Percentiles rank a stretch among this genome's conserved stretches.
Evolutionary conservation across 768 basidiomycete genomes (phyloP).

Genomic region (Hygrophoropsis aurantiaca): DNA sequence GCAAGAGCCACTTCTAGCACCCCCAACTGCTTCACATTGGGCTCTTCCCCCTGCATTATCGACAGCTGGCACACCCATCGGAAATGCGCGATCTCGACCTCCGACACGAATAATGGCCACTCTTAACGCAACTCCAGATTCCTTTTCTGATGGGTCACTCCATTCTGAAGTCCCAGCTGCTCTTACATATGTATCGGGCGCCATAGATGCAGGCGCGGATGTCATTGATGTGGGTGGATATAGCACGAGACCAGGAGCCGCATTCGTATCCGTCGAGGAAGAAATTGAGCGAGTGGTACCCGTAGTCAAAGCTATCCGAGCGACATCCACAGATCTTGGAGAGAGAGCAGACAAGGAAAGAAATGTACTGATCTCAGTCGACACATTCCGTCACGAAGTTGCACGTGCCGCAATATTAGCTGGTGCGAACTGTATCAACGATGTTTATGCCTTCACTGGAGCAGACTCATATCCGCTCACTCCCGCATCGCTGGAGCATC

Average conservation of each 20-base stretch:
- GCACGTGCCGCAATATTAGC: slow-evolving; percentile 72
- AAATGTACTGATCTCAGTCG: slow-evolving; percentile 19
- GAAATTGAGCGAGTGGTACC: slow-evolving; percentile 76
- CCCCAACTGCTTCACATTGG: slow-evolving; percentile 23
- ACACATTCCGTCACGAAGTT: slow-evolving; percentile 67
- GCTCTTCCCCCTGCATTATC: slow-evolving; percentile 17
- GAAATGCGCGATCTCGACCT: slow-evolving; percentile 13
- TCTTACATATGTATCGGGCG: slow-evolving; percentile 46
- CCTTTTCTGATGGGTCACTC: slow-evolving; percentile 85
- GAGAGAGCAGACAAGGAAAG: slow-evolving; percentile 7
- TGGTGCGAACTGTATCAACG: slow-evolving; percentile 93
- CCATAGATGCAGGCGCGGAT: slow-evolving; percentile 59
- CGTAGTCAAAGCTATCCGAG: slow-evolving; percentile 59
- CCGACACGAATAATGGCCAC: slow-evolving; percentile 86
- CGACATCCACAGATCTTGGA: slow-evolving; percentile 21
- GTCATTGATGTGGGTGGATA: slow-evolving; percentile 94
- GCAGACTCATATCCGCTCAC: slow-evolving; percentile 44
- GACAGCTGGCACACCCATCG: slow-evolving; percentile 31
- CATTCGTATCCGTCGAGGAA: slow-evolving; percentile 61
- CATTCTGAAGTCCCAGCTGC: slow-evolving; percentile 55
- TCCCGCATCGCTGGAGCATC: slow-evolving; percentile 35
- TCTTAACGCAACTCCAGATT: slow-evolving; percentile 92
- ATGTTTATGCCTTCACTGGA: slow-evolving; percentile 82
- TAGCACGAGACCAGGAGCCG: slow-evolving; percentile 84
- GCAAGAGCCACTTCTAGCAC: slow-evolving; percentile 11